Conservation (phyloP, 2,329 filamentous ascomycete genomes). For the Aspergillus viridinutans region DNA sequence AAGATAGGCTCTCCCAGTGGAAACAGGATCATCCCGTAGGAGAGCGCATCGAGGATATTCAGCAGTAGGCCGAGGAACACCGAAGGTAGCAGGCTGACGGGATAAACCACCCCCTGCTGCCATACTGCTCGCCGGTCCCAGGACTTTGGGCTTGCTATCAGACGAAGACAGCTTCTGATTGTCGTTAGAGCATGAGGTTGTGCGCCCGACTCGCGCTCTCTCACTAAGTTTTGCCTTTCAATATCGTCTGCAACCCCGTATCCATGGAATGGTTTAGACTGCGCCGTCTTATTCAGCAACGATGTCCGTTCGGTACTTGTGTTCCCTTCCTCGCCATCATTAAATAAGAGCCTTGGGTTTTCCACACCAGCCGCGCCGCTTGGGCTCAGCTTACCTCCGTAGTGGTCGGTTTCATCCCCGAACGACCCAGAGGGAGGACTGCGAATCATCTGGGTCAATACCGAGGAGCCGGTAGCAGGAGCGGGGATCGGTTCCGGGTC, state of each 20-base stretch:
- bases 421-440: constrained; percentile 30
- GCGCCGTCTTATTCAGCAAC: constrained; percentile 27
- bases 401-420: constrained; percentile 13
- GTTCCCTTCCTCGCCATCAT: constrained; percentile 11
- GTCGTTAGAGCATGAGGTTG: constrained; percentile 16
- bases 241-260: constrained; percentile 33
- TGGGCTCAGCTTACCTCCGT: constrained; percentile 1
- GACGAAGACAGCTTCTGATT: constrained; percentile 22
- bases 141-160: constrained; percentile 57
- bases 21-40: constrained; percentile 95
- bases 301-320: constrained; percentile 34
- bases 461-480: constrained; percentile 39
- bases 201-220: constrained; percentile 8
- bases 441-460: constrained; percentile 49
- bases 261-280: constrained; percentile 22
- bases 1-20: constrained; percentile 86
- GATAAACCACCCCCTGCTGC: constrained; percentile 60
- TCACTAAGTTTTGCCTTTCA: constrained; percentile 21
- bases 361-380: constrained; percentile 16
- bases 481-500: constrained; percentile 14
- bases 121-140: constrained; percentile 69
- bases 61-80: constrained; percentile 84
- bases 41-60: constrained; percentile 90
- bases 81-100: constrained; percentile 70
- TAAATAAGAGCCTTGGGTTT: constrained; percentile 1